phyloP scores from a whole-genome alignment of 345 rosid genomes.

The Lagerstroemia speciosa region DNA sequence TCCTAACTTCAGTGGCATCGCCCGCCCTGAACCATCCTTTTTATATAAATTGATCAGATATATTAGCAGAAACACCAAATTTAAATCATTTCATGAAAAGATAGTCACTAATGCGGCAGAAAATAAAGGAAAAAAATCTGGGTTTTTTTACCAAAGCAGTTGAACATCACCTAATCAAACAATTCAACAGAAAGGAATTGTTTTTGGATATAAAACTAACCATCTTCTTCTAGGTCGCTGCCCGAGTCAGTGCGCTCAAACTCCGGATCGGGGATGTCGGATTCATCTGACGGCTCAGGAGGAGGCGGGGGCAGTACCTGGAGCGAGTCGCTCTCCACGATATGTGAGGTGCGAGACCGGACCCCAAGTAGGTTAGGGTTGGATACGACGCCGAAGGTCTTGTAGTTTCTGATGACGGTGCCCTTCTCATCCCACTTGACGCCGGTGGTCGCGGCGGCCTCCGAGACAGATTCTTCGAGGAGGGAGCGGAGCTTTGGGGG shows the following conservation, averaged over 20 bases:
- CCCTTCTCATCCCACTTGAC: constrained; percentile 75
- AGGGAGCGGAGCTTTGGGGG: constrained; percentile 85
- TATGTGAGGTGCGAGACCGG: constrained; percentile 60
- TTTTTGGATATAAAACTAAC: constrained; percentile 15
- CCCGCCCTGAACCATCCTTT: background rate
- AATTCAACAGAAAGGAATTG: background rate
- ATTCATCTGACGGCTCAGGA: constrained; percentile 15
- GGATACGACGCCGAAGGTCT: constrained; percentile 77
- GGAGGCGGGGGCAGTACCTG: constrained; percentile 62
- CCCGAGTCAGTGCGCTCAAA: constrained; percentile 54
- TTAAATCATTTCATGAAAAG: background rate
- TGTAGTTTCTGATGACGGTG: constrained; percentile 77
- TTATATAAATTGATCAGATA: background rate
- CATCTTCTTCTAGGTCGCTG: constrained; percentile 95
- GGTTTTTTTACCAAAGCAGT: background rate
- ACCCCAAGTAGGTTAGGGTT: constrained; percentile 79
- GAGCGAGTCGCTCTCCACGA: constrained; percentile 58
- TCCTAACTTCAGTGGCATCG: no score
- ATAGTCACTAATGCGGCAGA: background rate
- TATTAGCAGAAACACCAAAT: no score
- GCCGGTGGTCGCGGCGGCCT: no score
- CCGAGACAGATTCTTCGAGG: constrained; percentile 22
- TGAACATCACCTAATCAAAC: background rate
- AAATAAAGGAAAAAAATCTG: background rate
- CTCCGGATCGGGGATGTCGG: constrained; percentile 32